Evolutionary conservation across 2,329 filamentous ascomycete species (phyloP).

Genomic region (Tolypocladium ophioglossoides): DNA sequence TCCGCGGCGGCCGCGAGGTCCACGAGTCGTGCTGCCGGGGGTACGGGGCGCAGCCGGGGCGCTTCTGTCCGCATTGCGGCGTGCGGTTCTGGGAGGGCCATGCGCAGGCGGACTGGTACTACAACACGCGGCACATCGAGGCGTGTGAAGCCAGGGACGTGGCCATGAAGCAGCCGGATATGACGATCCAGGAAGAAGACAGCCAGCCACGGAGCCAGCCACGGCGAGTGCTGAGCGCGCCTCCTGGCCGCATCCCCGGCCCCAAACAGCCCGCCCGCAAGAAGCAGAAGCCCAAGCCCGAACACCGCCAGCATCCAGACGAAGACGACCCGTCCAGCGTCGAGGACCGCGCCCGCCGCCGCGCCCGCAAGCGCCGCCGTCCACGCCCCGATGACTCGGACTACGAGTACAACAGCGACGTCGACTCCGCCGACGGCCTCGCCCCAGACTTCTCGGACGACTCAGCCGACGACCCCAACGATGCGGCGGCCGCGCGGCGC

Average conservation of each 20-base stretch:
- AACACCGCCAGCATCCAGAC: neutral
- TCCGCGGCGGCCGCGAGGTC: neutral
- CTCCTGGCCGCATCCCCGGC: neutral
- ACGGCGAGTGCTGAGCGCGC: neutral
- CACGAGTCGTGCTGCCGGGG: neutral
- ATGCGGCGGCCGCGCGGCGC: neutral
- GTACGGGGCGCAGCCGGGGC: neutral
- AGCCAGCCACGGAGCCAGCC: neutral
- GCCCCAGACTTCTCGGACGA: neutral
- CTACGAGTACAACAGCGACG: neutral
- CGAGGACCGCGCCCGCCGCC: neutral
- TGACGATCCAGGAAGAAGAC: neutral
- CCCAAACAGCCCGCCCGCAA: neutral
- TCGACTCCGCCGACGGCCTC: neutral
- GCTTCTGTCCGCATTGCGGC: conserved; percentile 4
- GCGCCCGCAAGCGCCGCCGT: neutral
- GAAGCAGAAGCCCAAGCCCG: neutral
- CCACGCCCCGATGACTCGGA: neutral
- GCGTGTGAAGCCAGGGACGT: neutral
- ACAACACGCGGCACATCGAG: conserved; percentile 3
- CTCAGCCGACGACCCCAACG: neutral
- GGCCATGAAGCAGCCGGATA: neutral
- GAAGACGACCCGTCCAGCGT: neutral
- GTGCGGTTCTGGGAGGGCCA: neutral
- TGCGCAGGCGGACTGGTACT: neutral